Percentiles rank a stretch among this genome's conserved stretches.
Evolutionary conservation across 2,329 filamentous ascomycete species (phyloP).

Genomic region (Mollisia scopiformis): DNA sequence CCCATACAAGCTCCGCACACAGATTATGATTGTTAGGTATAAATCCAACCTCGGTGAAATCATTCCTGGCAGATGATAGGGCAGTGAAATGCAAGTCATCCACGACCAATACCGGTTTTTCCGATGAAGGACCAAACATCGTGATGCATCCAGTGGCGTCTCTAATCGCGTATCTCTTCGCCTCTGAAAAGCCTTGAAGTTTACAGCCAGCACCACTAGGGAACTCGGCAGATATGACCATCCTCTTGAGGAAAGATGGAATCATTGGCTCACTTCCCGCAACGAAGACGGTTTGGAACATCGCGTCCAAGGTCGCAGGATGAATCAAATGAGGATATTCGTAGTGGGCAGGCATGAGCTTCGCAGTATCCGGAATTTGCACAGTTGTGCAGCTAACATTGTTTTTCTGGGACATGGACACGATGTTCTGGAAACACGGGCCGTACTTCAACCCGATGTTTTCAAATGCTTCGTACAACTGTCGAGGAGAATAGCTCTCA

Average conservation of each 20-base stretch:
- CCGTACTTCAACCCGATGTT: constrained; percentile 24
- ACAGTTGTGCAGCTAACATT: constrained; percentile 26
- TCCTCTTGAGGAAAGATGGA: constrained; percentile 6
- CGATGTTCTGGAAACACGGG: constrained; percentile 37
- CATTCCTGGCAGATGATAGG: constrained; percentile 32
- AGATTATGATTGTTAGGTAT: constrained; percentile 53
- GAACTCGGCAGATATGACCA: constrained; percentile 11
- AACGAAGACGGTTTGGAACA: constrained; percentile 39
- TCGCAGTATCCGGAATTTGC: constrained; percentile 25
- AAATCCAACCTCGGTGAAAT: constrained; percentile 39
- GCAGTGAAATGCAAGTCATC: constrained; percentile 49
- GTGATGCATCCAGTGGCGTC: constrained; percentile 47
- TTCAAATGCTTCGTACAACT: constrained; percentile 21
- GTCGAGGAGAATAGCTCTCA: constrained; percentile 43
- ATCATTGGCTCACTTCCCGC: constrained; percentile 9
- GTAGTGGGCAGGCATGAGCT: constrained; percentile 46
- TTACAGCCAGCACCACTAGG: constrained; percentile 36
- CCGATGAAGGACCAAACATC: constrained; percentile 43
- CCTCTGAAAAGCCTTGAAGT: constrained; percentile 48
- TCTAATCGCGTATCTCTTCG: constrained; percentile 39
- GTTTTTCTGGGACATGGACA: constrained; percentile 26
- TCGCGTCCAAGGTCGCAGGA: constrained; percentile 57
- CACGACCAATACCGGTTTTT: constrained; percentile 44
- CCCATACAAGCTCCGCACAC: constrained; percentile 52
- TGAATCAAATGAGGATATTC: constrained; percentile 56